phyloP scores from a whole-genome alignment of 2,329 filamentous ascomycete species.

The Talaromyces sp. region DNA sequence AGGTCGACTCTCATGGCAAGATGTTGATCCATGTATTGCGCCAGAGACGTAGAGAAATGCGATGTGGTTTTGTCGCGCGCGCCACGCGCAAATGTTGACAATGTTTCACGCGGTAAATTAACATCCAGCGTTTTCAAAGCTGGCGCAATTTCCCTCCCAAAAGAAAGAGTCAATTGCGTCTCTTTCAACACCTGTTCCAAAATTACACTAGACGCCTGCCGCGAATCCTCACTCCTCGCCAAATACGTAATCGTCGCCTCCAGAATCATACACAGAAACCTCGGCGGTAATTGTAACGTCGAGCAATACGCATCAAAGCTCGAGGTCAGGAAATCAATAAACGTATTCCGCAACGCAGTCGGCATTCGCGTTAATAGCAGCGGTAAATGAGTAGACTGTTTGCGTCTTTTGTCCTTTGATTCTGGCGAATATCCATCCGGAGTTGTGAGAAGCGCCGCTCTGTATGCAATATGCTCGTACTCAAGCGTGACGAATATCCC shows the following conservation, averaged over 20 bases:
- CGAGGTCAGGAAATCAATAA: conserved; percentile 48
- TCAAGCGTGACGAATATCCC: conserved; percentile 50
- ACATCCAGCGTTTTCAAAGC: conserved; percentile 35
- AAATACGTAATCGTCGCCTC: conserved; percentile 36
- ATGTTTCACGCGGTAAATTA: conserved; percentile 30
- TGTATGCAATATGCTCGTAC: conserved; percentile 50
- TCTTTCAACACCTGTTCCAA: conserved; percentile 37
- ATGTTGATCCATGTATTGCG: conserved; percentile 36
- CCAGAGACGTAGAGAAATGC: conserved; percentile 29
- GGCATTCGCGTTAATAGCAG: conserved; percentile 52
- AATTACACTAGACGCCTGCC: conserved; percentile 15
- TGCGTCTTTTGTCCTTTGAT: conserved; percentile 16
- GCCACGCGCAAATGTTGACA: conserved; percentile 25
- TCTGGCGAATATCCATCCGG: conserved; percentile 22
- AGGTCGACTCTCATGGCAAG: conserved; percentile 41
- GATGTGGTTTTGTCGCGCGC: conserved; percentile 19
- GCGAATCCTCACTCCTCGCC: conserved; percentile 10
- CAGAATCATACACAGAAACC: conserved; percentile 45
- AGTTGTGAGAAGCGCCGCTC: conserved; percentile 49
- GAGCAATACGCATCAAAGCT: conserved; percentile 52
- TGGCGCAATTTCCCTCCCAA: conserved; percentile 34
- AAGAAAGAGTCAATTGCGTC: conserved; percentile 39
- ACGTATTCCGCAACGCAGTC: conserved; percentile 46
- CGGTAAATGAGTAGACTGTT: conserved; percentile 48
- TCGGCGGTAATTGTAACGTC: conserved; percentile 42